Base-by-base conservation (phyloP, 1,139 yeast species). In the Debaryomycetaceae sp. region DNA sequence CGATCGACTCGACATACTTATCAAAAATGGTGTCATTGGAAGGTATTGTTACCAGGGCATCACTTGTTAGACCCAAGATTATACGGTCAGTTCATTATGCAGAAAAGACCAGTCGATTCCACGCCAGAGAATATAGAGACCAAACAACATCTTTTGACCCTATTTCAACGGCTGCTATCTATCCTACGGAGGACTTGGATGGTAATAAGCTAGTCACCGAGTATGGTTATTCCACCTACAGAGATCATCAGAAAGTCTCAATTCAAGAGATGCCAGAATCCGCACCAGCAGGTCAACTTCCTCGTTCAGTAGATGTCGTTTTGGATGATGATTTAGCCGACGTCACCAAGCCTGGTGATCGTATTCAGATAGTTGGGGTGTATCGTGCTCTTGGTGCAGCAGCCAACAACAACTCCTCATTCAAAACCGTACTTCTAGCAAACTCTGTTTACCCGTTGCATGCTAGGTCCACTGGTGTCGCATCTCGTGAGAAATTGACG, bases 251-350 rank as follows among this genome's bases (percentile, higher is more conserved):
- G 67, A 87, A 90, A 39, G 78, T 93, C 34, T 83, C 97, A 0
- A 86, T 93, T 35, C 99, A 93, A 66, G 99, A 93, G 70, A 88
- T 95, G 93, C 99, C 99, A 1, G 99, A 93, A 68, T 79, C 86
- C 54, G 97, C 99, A 0, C 99, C 99, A 14, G 96, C 98, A 1
- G 99, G 99, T 48, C 99, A 93, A 66, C 75, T 93, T 51, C 99
- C 99, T 37, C 76, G 99, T 54, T 85, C 96, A 2, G 80, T 93
- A 36, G 99, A 93, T 60, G 87, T 93, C 35, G 80, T 93, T 22
- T 72, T 95, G 59, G 97, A 93, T 63, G 98, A 91, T 59, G 99
- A 93, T 62, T 75, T 93, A 53, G 99, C 93, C 2, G 99, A 93
- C 60, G 70, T 72, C 45, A 87, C 90, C 40, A 93, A 93, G 64